Evolutionary conservation across 208 protist genomes (phyloP).

Genomic region (Balamuthia mandrillaris): DNA sequence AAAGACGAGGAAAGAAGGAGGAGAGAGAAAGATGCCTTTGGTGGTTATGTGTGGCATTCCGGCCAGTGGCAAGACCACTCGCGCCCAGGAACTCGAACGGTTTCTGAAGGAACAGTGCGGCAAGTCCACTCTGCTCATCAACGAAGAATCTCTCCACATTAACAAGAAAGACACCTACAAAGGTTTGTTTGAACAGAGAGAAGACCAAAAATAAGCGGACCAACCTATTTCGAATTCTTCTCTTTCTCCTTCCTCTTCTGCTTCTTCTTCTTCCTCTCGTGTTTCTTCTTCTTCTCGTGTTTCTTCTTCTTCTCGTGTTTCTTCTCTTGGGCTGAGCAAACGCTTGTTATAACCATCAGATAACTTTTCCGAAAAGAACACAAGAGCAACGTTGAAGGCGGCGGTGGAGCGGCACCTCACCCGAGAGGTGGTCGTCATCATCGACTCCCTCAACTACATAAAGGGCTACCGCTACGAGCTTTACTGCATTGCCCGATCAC

Average conservation of each 20-base stretch:
- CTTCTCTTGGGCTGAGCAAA: not conserved
- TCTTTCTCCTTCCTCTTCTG: too few species aligned
- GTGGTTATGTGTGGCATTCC: conserved; percentile 51
- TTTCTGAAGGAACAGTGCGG: conserved; percentile 40
- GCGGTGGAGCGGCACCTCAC: conserved; percentile 51
- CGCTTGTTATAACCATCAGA: too few species aligned
- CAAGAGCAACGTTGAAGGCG: conserved; percentile 49
- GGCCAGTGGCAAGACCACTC: conserved; percentile 44
- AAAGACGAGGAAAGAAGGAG: too few species aligned
- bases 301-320: not conserved
- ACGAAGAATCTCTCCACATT: conserved; percentile 56
- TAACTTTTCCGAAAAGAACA: conserved; percentile 50
- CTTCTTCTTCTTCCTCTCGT: too few species aligned
- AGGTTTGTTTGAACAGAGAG: too few species aligned
- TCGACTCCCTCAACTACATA: conserved; percentile 74
- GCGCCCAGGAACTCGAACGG: not conserved
- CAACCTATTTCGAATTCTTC: too few species aligned
- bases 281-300: not conserved
- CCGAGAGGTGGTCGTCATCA: conserved; percentile 58
- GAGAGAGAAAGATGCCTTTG: too few species aligned
- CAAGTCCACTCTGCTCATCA: conserved; percentile 55
- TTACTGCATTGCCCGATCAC: conserved; percentile 55
- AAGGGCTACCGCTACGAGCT: conserved; percentile 74
- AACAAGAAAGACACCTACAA: conserved; percentile 52
- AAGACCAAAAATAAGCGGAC: too few species aligned